Conservation (phyloP, 805 yeast genomes). For the Starmera caribaea region DNA sequence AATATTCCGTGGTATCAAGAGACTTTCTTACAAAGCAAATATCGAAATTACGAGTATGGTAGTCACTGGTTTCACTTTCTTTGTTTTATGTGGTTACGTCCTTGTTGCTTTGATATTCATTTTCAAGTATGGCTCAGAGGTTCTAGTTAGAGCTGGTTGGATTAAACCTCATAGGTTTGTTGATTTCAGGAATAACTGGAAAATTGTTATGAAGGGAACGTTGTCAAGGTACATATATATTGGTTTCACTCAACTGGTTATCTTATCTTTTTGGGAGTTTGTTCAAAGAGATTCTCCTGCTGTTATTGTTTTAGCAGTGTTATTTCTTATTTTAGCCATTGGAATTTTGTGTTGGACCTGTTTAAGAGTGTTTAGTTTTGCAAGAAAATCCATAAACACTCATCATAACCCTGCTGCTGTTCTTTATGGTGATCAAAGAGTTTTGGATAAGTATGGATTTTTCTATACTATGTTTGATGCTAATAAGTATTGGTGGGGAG, state of each 20-base stretch:
- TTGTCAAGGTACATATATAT: slow-evolving; percentile 70
- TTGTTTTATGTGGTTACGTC: slow-evolving; percentile 66
- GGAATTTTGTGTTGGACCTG: slow-evolving; percentile 57
- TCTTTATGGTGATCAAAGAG: slow-evolving; percentile 65
- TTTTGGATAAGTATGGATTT: slow-evolving; percentile 77
- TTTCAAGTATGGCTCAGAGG: slow-evolving; percentile 40
- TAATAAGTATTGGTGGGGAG: slow-evolving; percentile 73
- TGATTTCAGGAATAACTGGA: slow-evolving; percentile 48
- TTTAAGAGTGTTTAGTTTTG: slow-evolving; percentile 55
- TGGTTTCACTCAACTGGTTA: slow-evolving; percentile 74
- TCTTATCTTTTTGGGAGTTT: slow-evolving; percentile 85
- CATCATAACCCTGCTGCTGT: slow-evolving; percentile 82
- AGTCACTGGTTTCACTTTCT: slow-evolving; percentile 81
- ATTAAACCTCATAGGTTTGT: slow-evolving; percentile 36
- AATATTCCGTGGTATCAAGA: slow-evolving; percentile 78
- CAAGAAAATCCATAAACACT: slow-evolving; percentile 44
- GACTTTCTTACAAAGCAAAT: slow-evolving; percentile 66
- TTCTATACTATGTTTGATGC: slow-evolving; percentile 87
- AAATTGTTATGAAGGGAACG: slow-evolving; percentile 62
- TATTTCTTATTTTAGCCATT: slow-evolving; percentile 54
- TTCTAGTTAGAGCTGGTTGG: slow-evolving; percentile 39
- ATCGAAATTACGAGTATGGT: slow-evolving; percentile 82
- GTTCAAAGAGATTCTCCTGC: slow-evolving; percentile 78
- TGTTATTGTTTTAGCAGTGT: slow-evolving; percentile 68
- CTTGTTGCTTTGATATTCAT: slow-evolving; percentile 51